A percentile compares a stretch with the other conserved stretches of the same genome.
Conservation (phyloP, 371 early-diverging fungal genomes). For the Mucor velutinosus region DNA sequence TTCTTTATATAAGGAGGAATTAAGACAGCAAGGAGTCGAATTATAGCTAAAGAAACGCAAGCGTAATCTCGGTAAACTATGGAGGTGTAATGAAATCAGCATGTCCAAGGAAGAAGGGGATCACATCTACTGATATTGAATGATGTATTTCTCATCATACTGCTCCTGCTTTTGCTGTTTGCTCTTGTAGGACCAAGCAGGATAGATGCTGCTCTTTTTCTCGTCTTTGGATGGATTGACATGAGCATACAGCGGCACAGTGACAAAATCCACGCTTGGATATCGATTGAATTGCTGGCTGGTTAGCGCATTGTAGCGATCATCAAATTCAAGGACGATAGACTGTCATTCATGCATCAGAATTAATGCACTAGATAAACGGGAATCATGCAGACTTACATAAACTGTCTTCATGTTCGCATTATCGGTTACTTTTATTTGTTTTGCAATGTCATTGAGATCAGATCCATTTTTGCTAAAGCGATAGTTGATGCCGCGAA, state of each 20-base stretch:
- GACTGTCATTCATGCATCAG: constrained; percentile 8
- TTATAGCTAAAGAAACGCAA: not conserved
- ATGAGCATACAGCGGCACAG: constrained; percentile 29
- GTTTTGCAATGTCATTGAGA: constrained; percentile 9
- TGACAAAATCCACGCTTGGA: constrained; percentile 30
- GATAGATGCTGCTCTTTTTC: not conserved
- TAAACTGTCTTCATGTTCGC: constrained; percentile 14
- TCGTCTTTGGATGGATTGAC: constrained; percentile 1
- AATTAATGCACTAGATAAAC: not conserved
- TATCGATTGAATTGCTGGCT: constrained; percentile 27
- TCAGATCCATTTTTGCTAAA: constrained; percentile 35
- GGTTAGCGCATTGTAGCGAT: constrained; percentile 28
- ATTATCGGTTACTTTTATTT: not conserved
- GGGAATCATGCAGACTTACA: constrained; percentile 15
- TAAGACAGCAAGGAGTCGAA: not conserved
- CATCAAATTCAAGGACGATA: constrained; percentile 38
- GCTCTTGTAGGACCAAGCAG: not conserved
- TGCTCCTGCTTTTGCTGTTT: not conserved
- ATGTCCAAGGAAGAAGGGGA: not conserved
- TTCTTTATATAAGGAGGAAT: not conserved
- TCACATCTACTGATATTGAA: not conserved
- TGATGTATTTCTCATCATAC: constrained; percentile 26
- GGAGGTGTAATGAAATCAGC: too few species aligned
- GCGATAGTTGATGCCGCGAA: constrained; percentile 46
- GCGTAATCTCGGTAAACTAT: not conserved